phyloP scores from a whole-genome alignment of 2,329 filamentous ascomycete species.

The Bipolaris sorokiniana region DNA sequence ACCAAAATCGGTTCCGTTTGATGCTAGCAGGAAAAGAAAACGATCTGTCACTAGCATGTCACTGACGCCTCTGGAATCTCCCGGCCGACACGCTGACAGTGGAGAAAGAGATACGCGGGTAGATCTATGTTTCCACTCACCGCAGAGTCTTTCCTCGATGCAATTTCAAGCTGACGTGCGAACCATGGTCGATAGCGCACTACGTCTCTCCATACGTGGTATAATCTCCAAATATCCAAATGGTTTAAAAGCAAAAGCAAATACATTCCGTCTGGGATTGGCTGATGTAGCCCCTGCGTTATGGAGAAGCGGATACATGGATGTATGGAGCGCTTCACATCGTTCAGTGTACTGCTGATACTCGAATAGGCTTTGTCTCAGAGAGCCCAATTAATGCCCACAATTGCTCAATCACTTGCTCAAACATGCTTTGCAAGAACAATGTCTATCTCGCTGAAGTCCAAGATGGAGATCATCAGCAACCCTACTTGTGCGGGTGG shows the following conservation, averaged over 20 bases:
- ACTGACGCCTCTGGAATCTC: neutral
- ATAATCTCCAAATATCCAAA: constrained; percentile 25
- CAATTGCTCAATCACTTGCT: constrained; percentile 45
- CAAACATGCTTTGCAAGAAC: constrained; percentile 13
- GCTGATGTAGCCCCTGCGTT: constrained; percentile 49
- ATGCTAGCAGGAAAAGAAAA: constrained; percentile 10
- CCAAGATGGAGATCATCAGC: constrained; percentile 20
- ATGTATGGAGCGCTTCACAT: constrained; percentile 22
- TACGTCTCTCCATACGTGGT: constrained; percentile 47
- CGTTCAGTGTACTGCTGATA: constrained; percentile 12
- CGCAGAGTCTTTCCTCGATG: neutral
- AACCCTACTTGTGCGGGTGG: neutral
- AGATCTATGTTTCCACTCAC: neutral
- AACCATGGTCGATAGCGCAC: constrained; percentile 42
- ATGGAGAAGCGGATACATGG: constrained; percentile 49
- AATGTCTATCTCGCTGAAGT: constrained; percentile 22
- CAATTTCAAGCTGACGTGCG: constrained; percentile 2
- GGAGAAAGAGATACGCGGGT: neutral
- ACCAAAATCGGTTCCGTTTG: neutral
- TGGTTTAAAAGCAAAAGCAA: constrained; percentile 41
- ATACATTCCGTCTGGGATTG: constrained; percentile 43
- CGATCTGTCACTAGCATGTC: neutral
- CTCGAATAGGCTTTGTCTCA: constrained; percentile 36
- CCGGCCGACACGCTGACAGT: neutral
- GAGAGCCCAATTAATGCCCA: constrained; percentile 48